These are phyloP conservation scores for Sungouiella blattae DNA, from an alignment of 805 yeast species.

Conservation along the genomic window DNA sequence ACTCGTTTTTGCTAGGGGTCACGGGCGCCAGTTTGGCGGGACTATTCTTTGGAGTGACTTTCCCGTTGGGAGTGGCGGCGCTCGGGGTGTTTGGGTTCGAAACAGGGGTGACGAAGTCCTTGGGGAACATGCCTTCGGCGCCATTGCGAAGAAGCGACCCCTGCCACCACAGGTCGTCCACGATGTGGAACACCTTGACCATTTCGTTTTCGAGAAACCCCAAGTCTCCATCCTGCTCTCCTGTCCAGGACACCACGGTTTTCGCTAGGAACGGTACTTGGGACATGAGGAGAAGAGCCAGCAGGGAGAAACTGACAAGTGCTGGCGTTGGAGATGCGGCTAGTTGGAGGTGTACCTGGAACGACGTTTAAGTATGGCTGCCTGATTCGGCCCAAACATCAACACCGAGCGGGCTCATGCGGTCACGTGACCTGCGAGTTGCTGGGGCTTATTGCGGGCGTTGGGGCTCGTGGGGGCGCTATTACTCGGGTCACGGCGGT, in stretches of 20 bases:
- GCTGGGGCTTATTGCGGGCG: too few relatives aligned
- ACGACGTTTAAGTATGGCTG: too few relatives aligned
- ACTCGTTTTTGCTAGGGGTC: slow-evolving; percentile 10
- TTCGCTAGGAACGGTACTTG: slow-evolving; percentile 67
- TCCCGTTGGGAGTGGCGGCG: too few relatives aligned
- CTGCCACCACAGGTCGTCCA: slow-evolving; percentile 92
- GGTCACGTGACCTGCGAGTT: too few relatives aligned
- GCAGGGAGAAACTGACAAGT: too few relatives aligned
- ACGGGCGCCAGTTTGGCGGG: slow-evolving; percentile 7
- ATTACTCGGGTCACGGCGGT: too few relatives aligned
- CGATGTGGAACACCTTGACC: slow-evolving; percentile 73
- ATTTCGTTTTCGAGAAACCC: slow-evolving; percentile 94
- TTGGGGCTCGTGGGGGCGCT: too few relatives aligned
- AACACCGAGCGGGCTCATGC: too few relatives aligned
- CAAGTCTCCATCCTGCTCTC: slow-evolving; percentile 81
- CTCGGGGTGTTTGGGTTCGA: too few relatives aligned
- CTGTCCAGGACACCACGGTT: slow-evolving; percentile 92
- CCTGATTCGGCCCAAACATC: slow-evolving; percentile 11
- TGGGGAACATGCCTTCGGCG: slow-evolving; percentile 82
- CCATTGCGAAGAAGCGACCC: slow-evolving; percentile 79
- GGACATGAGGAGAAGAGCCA: slow-evolving; percentile 1
- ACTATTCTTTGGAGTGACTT: slow-evolving; percentile 3
- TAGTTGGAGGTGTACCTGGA: not conserved
- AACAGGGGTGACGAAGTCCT: slow-evolving; percentile 58
- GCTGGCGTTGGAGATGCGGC: not conserved